Evolutionary conservation across 1,139 yeast species (phyloP).

Genomic region (Debaryomycetaceae sp.): DNA sequence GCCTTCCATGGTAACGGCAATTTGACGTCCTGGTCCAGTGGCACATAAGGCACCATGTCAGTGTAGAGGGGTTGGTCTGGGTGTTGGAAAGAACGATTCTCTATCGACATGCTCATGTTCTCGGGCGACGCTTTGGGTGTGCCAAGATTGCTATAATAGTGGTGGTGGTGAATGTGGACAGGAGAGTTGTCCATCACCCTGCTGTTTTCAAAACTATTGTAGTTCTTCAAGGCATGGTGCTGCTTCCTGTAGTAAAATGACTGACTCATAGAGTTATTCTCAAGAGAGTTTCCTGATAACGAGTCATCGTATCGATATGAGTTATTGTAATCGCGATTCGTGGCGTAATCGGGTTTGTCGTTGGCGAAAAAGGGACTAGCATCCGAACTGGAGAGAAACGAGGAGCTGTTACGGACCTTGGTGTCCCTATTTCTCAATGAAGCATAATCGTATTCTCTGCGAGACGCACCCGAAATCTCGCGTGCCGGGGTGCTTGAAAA

Average conservation of each 20-base stretch:
- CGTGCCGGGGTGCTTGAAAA: slow-evolving; percentile 4
- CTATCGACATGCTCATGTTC: neutral
- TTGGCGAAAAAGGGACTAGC: slow-evolving; percentile 12
- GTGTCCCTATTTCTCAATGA: slow-evolving; percentile 2
- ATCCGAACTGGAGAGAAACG: slow-evolving; percentile 19
- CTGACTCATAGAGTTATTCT: slow-evolving; percentile 12
- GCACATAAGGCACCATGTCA: neutral
- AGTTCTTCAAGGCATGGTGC: slow-evolving; percentile 1
- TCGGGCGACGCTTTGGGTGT: slow-evolving; percentile 5
- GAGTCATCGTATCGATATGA: neutral
- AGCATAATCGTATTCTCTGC: neutral
- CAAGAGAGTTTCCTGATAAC: neutral
- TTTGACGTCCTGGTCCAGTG: slow-evolving; percentile 2
- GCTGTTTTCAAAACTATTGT: neutral
- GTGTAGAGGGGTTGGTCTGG: neutral
- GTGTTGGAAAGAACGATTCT: slow-evolving; percentile 1
- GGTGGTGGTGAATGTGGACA: slow-evolving; percentile 44
- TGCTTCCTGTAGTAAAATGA: slow-evolving; percentile 15
- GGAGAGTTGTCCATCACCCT: slow-evolving; percentile 8
- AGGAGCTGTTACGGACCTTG: slow-evolving; percentile 12
- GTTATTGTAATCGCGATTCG: slow-evolving; percentile 13
- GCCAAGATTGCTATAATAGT: slow-evolving; percentile 27
- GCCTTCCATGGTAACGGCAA: slow-evolving; percentile 52
- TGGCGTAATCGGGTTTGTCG: slow-evolving; percentile 5
- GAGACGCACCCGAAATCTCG: slow-evolving; percentile 2